These are phyloP conservation scores for Penicillium lagena DNA, from an alignment of 495 filamentous ascomycete species.

Conservation along the genomic window DNA sequence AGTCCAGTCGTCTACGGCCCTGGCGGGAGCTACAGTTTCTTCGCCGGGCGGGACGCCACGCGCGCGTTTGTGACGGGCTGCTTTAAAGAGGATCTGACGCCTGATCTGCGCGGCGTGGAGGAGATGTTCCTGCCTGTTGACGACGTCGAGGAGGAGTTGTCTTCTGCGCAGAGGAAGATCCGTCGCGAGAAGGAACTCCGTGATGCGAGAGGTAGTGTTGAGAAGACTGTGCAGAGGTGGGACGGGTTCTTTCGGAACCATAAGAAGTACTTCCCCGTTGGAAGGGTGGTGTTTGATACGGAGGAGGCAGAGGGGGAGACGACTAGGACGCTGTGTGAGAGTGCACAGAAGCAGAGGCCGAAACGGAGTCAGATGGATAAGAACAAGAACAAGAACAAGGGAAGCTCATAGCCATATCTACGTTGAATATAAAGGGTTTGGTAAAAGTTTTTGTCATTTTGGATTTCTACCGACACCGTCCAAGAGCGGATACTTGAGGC, in stretches of 20 bases:
- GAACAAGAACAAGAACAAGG: too few relatives aligned
- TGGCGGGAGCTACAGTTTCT: slow-evolving; percentile 81
- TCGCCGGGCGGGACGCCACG: slow-evolving; percentile 80
- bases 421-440: slow-evolving; percentile 13
- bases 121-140: slow-evolving; percentile 80
- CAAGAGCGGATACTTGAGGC: slow-evolving; percentile 25
- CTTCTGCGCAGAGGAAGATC: slow-evolving; percentile 47
- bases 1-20: slow-evolving; percentile 77
- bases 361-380: slow-evolving; percentile 25
- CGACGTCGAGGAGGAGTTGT: slow-evolving; percentile 43
- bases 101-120: slow-evolving; percentile 81
- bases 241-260: slow-evolving; percentile 68
- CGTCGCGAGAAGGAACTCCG: slow-evolving; percentile 48
- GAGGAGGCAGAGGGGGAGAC: slow-evolving; percentile 22
- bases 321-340: slow-evolving; percentile 40
- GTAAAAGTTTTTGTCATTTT: slow-evolving; percentile 28
- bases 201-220: slow-evolving; percentile 34
- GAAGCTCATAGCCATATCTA: background rate
- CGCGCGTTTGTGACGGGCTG: slow-evolving; percentile 96
- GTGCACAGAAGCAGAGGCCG: slow-evolving; percentile 34
- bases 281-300: slow-evolving; percentile 43
- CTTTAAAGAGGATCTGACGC: slow-evolving; percentile 76
- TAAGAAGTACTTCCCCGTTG: slow-evolving; percentile 68
- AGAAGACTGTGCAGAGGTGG: slow-evolving; percentile 40
- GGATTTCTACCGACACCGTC: slow-evolving; percentile 22